These are phyloP conservation scores for Incumbomyces lentus DNA, from an alignment of 2,329 filamentous ascomycete genomes.

Conservation along the genomic window DNA sequence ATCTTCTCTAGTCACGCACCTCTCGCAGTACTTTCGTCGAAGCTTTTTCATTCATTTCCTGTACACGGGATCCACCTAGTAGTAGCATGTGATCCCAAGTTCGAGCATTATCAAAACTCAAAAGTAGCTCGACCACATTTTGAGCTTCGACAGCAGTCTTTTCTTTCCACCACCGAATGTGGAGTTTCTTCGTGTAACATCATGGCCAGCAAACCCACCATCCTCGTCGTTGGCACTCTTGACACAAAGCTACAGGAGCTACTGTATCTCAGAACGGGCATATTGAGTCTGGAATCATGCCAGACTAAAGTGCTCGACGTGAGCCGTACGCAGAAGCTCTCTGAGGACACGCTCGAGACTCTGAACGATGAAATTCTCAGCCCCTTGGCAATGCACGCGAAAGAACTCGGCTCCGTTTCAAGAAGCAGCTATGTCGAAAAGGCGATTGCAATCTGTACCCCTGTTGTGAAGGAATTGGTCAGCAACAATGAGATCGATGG, in stretches of 20 bases:
- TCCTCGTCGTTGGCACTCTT: conserved; percentile 52
- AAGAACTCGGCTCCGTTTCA: conserved; percentile 31
- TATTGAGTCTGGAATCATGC: conserved; percentile 26
- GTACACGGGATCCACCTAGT: too few species aligned
- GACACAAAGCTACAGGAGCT: conserved; percentile 56
- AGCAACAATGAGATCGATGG: conserved; percentile 38
- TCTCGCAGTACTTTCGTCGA: too few species aligned
- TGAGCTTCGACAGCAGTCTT: background rate
- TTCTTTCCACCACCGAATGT: background rate
- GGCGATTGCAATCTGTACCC: conserved; percentile 42
- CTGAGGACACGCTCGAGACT: conserved; percentile 24
- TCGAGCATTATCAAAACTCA: too few species aligned
- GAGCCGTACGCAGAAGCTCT: conserved; percentile 33
- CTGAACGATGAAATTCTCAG: conserved; percentile 35
- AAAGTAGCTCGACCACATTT: background rate
- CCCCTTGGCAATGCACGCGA: conserved; percentile 23
- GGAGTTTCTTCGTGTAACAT: conserved; percentile 5
- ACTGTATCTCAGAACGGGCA: conserved; percentile 42
- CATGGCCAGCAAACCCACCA: conserved; percentile 26
- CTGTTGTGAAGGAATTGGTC: conserved; percentile 33
- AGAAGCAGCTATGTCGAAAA: conserved; percentile 47
- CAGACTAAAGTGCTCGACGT: conserved; percentile 46
- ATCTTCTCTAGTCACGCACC: too few species aligned
- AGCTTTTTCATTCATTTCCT: too few species aligned
- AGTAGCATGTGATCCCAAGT: too few species aligned